Conservation (phyloP, 169 alveolate species). For the Eimeria falciformis region DNA sequence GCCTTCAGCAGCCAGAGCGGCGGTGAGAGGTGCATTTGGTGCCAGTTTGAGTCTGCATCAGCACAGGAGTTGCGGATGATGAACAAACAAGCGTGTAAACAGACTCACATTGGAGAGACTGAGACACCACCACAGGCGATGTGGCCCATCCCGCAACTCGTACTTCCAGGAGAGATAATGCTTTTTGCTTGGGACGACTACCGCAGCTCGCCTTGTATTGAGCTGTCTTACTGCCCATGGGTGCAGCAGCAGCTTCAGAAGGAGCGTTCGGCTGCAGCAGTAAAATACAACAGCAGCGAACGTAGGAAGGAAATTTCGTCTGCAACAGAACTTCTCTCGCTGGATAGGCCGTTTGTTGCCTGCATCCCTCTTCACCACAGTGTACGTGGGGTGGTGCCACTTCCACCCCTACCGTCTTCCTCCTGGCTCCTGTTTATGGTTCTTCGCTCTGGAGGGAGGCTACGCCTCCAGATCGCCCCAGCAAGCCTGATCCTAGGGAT, state of each 20-base stretch:
- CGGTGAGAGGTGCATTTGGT: constrained; percentile 29
- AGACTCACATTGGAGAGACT: constrained; percentile 24
- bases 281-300: neutral
- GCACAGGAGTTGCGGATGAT: constrained; percentile 31
- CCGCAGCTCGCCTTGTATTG: constrained; percentile 61
- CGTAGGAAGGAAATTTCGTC: neutral
- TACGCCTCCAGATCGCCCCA: constrained; percentile 54
- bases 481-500: constrained; percentile 29
- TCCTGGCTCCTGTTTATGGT: constrained; percentile 30
- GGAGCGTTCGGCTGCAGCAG: neutral
- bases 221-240: constrained; percentile 59
- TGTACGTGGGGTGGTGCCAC: constrained; percentile 49
- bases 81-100: neutral
- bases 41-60: constrained; percentile 43
- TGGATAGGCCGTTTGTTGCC: constrained; percentile 29
- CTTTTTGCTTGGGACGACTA: constrained; percentile 73
- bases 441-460: constrained; percentile 44
- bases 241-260: constrained; percentile 1
- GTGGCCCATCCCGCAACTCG: constrained; percentile 67
- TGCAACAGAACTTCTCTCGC: neutral
- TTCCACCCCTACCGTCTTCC: constrained; percentile 34
- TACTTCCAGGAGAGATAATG: constrained; percentile 74
- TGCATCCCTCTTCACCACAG: constrained; percentile 52
- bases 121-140: neutral
- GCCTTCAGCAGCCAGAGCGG: neutral